A percentile compares a stretch with the other conserved stretches of the same genome.
These are phyloP conservation scores for Leptographium galeiforme DNA, from an alignment of 2,329 filamentous ascomycete genomes.

Conservation along the genomic window DNA sequence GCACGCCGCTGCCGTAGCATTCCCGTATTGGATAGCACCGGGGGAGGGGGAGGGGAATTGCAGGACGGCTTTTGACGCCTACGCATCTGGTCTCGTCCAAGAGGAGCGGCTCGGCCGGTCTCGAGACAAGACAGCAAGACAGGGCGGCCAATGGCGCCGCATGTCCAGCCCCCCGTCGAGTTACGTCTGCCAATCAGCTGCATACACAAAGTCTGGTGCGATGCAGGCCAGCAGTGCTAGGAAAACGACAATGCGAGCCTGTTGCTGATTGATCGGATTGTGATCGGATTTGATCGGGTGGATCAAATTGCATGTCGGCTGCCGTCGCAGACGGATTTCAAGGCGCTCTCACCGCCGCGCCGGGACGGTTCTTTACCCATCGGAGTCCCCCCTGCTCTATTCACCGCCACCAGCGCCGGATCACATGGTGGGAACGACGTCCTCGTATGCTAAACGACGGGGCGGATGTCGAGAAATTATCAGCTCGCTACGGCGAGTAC, in stretches of 20 bases:
- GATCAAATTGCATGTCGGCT: too few relatives aligned
- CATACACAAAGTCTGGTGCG: background rate
- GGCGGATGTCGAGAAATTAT: too few relatives aligned
- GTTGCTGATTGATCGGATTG: background rate
- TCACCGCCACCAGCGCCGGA: background rate
- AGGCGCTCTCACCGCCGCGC: background rate
- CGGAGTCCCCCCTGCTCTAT: background rate
- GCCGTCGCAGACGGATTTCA: too few relatives aligned
- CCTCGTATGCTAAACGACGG: too few relatives aligned
- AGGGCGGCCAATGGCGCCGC: background rate
- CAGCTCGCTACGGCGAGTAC: too few relatives aligned
- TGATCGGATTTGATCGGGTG: too few relatives aligned
- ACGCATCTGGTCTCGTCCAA: too few relatives aligned
- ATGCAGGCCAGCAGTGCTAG: background rate
- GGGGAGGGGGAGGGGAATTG: too few relatives aligned
- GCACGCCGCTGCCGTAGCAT: too few relatives aligned
- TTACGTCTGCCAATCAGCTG: background rate
- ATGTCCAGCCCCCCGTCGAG: background rate
- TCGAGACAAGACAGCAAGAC: background rate
- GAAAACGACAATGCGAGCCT: background rate
- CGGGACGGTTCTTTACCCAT: background rate
- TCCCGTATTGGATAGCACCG: too few relatives aligned
- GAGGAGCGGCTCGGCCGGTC: too few relatives aligned
- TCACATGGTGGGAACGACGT: background rate
- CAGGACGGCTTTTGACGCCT: too few relatives aligned